Conservation (phyloP, 345 rosid genomes). For the Syzygium jambos region DNA sequence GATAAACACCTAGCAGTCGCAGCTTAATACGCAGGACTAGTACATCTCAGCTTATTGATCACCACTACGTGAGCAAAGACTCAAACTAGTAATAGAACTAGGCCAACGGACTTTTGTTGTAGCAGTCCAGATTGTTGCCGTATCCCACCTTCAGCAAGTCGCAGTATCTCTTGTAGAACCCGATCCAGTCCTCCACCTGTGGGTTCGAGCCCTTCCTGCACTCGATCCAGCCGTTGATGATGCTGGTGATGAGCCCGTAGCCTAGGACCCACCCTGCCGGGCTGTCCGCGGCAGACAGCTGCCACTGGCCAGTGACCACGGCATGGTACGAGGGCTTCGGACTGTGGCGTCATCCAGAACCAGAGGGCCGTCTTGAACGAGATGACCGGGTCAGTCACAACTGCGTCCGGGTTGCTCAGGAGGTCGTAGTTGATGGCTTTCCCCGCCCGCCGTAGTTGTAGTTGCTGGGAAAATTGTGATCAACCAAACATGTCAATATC, state of each 20-base stretch:
- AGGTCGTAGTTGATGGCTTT: constrained; percentile 1
- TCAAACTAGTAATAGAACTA: background rate
- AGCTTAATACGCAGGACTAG: background rate
- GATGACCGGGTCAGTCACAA: background rate
- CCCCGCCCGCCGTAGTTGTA: constrained; percentile 11
- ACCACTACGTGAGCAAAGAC: background rate
- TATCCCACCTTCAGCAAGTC: constrained; percentile 4
- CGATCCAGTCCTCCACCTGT: constrained; percentile 7
- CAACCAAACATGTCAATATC: background rate
- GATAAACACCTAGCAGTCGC: background rate
- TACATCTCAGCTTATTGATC: background rate
- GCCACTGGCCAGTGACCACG: constrained; percentile 5
- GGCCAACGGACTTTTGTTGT: constrained; percentile 3
- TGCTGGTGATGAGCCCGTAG: constrained; percentile 10
- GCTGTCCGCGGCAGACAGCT: background rate
- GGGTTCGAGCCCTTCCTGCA: constrained; percentile 3
- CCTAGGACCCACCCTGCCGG: background rate
- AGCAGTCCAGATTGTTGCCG: constrained; percentile 6
- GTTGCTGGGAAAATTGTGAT: background rate
- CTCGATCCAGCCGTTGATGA: constrained; percentile 7
- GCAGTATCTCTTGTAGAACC: constrained; percentile 12
- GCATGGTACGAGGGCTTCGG: constrained; percentile 12
- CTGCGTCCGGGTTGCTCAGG: background rate
- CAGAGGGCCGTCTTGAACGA: constrained; percentile 14
- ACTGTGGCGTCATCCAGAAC: constrained; percentile 18